Base-by-base conservation (phyloP, 805 yeast species). In the Nakazawaea ernobii region DNA sequence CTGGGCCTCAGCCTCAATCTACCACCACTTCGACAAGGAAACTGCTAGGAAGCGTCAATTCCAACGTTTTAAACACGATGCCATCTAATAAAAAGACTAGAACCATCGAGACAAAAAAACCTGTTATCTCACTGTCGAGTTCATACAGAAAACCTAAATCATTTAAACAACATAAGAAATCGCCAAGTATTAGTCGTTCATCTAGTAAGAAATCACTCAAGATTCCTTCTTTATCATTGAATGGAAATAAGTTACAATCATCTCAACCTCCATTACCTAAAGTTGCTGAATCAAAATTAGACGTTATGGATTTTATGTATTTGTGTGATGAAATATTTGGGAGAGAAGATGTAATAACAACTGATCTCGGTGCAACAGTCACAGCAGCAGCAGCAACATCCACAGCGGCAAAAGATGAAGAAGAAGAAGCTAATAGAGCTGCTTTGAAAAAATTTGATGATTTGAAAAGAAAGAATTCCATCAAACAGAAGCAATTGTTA, bases 71-170 rank as follows among this genome's bases (percentile, higher is more conserved):
- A 33, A 52, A 50, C 50, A 24, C 50, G 32, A 41, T 51, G 43
- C 44, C 51, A 35, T 58, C 67, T 3, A 64, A 70, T 49, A 63
- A 59, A 53, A 65, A 61, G 47, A 58, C 43, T 5, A 47, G 39
- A 35, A 43, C 45, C 7, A 10, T 35, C 8, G 42, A 61, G 37
- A 67, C 65, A 49, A 68, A 73, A 53, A 61, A 66, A 5, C 68
- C 70, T 4, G 56, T 67, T 37, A 69, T 74, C 4, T 66, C 71
- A 50, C 79, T 67, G 0, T 65, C 80, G 2, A 73, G 79, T 7
- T 70, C 80, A 4, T 75, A 69, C 48, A 74, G 69, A 53, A 74
- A 68, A 57, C 69, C 75, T 0, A 73, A 73, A n/a, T 71, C 79
- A 0, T 74, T 72, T 55, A 68, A 64, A 24, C 40, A 30, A 8